phyloP scores from a whole-genome alignment of 2,329 filamentous ascomycete species.

The Diaporthe citri region DNA sequence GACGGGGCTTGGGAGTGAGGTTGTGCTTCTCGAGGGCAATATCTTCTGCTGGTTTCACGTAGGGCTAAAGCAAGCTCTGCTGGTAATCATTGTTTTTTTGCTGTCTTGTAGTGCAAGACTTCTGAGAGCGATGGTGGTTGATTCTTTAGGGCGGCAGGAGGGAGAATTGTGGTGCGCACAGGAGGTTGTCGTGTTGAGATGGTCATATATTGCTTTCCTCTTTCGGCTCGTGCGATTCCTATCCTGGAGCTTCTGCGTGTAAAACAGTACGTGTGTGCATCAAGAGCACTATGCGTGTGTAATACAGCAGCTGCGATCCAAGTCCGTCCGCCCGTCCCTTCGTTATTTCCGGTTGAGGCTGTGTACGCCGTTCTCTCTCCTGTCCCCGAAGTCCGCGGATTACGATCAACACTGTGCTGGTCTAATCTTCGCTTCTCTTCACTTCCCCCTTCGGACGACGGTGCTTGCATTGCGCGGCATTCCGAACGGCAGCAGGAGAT shows the following conservation, averaged over 20 bases:
- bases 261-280: slow-evolving; percentile 8
- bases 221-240: not conserved
- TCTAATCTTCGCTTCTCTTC: not conserved
- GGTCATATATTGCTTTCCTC: not conserved
- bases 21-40: not conserved
- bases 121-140: not conserved
- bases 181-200: not conserved
- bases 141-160: not conserved
- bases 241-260: not conserved
- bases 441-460: not conserved
- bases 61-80: not conserved
- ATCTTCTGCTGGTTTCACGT: not conserved
- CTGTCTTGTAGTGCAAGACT: slow-evolving; percentile 19
- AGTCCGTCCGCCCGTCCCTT: not conserved
- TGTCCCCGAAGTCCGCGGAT: slow-evolving; percentile 12
- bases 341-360: slow-evolving; percentile 30
- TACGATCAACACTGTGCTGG: slow-evolving; percentile 21
- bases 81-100: not conserved
- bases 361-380: not conserved
- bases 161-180: not conserved
- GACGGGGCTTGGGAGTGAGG: not conserved
- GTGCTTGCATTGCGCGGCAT: slow-evolving; percentile 1
- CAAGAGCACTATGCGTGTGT: slow-evolving; percentile 1
- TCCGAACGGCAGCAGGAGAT: slow-evolving; percentile 7
- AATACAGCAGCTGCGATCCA: slow-evolving; percentile 25